Base-by-base conservation (phyloP, 345 rosid genomes). In the Eutrema heterophyllum region DNA sequence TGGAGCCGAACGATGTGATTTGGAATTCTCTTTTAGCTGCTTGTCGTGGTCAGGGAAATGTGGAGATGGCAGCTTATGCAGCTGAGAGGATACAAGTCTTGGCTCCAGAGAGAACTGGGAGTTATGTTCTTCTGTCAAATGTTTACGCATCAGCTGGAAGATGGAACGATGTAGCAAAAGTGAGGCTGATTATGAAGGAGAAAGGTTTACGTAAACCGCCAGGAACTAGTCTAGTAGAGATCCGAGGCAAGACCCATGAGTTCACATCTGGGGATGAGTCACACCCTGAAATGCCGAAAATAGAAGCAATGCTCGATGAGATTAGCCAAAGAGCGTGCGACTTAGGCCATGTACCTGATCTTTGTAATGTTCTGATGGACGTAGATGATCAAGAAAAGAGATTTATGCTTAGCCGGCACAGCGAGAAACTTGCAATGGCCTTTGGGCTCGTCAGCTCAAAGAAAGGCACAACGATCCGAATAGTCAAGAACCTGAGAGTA, bases 361-460 rank as follows among this genome's bases (percentile, higher is more conserved):
- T 84, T 29, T 6, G 71, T 50, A 84, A 70, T 62, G 88, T 81
- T 68, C 78, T 84, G 45, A 83, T 89, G 48, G 85, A 87, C 53
- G 87, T 87, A 5, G 88, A 89, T 38, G 91, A 85, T 59, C 57
- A 77, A 52, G 84, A 85, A 73, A 85, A 86, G 78, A 78, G 59
- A 55, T 73, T 78, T 26, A 44, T 84, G 66, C 86, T 84, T 11
- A 64, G 84, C n/a, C 78, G 87, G 43, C 89, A 88, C 33, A 84
- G 91, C 32, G 89, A 86, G 84, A 86, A 85, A 67, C 81, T 85
- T 44, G 94, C 91, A 45, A 66, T 86, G 76, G 87, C 94, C 13
- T 81, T 61, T 70, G 83, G 82, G 1, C 86, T 89, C 29, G 81
- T 83, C 56, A 79, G 81, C 63, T 77, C 85, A n/a, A 74, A 72